Percentiles rank a stretch among this genome's conserved stretches.
phyloP scores from a whole-genome alignment of 1,139 yeast species.

The Suhomyces coccinellae region DNA sequence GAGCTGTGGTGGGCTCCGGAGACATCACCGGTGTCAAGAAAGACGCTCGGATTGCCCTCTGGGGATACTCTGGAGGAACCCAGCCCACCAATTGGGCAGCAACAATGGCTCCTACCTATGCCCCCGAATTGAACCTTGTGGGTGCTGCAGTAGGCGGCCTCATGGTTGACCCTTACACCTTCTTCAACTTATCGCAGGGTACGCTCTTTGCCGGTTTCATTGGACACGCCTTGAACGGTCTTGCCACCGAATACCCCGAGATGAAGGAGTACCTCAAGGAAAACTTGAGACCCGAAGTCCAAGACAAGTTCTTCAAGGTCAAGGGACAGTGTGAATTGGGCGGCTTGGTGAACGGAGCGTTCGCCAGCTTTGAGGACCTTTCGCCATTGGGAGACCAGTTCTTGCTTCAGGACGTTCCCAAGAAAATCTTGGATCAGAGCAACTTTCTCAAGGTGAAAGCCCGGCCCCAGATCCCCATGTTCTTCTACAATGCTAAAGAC shows the following conservation, averaged over 20 bases:
- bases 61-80: conserved; percentile 43
- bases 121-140: conserved; percentile 31
- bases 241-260: conserved; percentile 29
- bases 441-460: conserved; percentile 7
- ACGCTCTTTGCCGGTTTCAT: conserved; percentile 28
- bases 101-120: conserved; percentile 31
- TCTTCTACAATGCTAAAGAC: conserved; percentile 33
- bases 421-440: background rate
- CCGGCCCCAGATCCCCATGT: conserved; percentile 34
- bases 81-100: conserved; percentile 41
- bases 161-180: conserved; percentile 26
- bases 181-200: conserved; percentile 24
- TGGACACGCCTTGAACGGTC: conserved; percentile 28
- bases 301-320: background rate
- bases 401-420: background rate
- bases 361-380: background rate
- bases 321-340: conserved; percentile 1
- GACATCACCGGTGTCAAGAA: conserved; percentile 25
- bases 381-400: conserved; percentile 1
- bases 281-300: background rate
- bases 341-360: background rate
- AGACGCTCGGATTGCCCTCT: conserved; percentile 27
- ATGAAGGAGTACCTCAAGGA: conserved; percentile 8
- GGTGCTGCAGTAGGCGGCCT: conserved; percentile 40
- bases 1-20: conserved; percentile 25